Base-by-base conservation (phyloP, 176 grass and related monocot species). In the Saccharum officinarum region DNA sequence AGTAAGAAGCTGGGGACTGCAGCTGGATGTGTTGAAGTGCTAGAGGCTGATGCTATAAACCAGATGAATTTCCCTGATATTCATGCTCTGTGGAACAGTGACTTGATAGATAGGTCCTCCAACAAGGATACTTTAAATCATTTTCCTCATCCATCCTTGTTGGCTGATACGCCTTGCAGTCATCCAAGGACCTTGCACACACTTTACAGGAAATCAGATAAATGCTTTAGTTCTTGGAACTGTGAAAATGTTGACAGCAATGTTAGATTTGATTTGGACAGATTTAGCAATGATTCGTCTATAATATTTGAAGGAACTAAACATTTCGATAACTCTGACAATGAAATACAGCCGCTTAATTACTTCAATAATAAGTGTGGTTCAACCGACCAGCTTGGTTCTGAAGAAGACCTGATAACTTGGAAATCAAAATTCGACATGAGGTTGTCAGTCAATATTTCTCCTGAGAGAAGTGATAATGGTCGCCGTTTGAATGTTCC, bases 221-320 rank as follows among this genome's bases (percentile, higher is more conserved):
- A 80, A 83, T 62, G 18, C 31, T 69, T 76, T 86, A 47, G 49
- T 80, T 80, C 52, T 73, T 77, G 71, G 80, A 60, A 25, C 80
- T 67, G 41, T 73, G 45, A 49, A 82, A 92, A 78, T 66, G 72
- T 87, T 12, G 70, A 69, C 74, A 64, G 62, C 26, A 26, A 73
- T 62, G 68, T 80, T 47, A 79, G 79, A 79, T 65, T 61, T 82
- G 46, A 54, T 82, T 34, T 55, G 80, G 44, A 83, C 69, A 89
- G 60, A 28, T 92, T 60, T 76, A 76, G 30, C 80, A 76, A 77
- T 49, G 79, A 76, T 71, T 47, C 57, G 17, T 76, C 90, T 69
- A 75, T 84, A 80, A 88, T 77, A 80, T 88, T 45, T 86, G 80
- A 88, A 84, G 86, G 71, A 83, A 61, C 33, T 85, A 85, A 75